Conservation (phyloP, 78 protist genomes). For the Chrysochromulina parva region DNA sequence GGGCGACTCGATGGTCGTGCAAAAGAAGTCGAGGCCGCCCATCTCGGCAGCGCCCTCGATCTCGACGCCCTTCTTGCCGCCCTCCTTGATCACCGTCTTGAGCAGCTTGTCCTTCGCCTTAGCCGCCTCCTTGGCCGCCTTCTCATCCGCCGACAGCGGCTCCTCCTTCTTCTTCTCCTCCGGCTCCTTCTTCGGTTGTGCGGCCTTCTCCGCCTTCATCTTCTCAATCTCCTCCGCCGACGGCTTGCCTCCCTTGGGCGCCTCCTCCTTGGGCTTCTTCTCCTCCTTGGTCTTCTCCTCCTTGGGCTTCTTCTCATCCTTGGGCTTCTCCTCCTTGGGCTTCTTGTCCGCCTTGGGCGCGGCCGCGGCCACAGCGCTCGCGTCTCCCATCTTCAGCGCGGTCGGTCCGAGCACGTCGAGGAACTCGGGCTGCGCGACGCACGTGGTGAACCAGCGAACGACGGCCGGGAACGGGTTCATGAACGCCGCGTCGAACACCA, state of each 20-base stretch:
- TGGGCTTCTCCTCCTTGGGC: neutral
- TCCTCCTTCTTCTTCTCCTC: neutral
- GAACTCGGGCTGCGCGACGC: conserved; percentile 5
- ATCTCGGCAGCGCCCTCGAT: conserved; percentile 19
- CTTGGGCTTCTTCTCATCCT: neutral
- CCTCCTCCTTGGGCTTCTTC: neutral
- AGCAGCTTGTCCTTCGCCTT: neutral
- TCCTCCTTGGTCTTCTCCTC: neutral
- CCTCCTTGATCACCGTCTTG: conserved; percentile 21
- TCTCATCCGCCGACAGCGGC: neutral
- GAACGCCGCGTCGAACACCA: conserved; percentile 25
- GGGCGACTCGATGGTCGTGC: neutral
- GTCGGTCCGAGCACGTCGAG: conserved; percentile 21
- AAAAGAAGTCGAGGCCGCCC: conserved; percentile 23
- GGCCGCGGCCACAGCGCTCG: neutral
- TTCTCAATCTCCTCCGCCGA: neutral
- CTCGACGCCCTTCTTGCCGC: conserved; percentile 16
- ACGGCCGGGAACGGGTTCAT: neutral
- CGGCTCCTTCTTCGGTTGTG: neutral
- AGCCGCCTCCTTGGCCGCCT: neutral
- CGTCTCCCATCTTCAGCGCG: neutral
- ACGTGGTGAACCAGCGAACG: conserved; percentile 16
- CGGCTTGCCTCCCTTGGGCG: neutral
- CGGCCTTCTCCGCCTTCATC: neutral
- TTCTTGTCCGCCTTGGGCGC: neutral